phyloP scores from a whole-genome alignment of 73 alveolate species.

The Tetrahymena borealis region DNA sequence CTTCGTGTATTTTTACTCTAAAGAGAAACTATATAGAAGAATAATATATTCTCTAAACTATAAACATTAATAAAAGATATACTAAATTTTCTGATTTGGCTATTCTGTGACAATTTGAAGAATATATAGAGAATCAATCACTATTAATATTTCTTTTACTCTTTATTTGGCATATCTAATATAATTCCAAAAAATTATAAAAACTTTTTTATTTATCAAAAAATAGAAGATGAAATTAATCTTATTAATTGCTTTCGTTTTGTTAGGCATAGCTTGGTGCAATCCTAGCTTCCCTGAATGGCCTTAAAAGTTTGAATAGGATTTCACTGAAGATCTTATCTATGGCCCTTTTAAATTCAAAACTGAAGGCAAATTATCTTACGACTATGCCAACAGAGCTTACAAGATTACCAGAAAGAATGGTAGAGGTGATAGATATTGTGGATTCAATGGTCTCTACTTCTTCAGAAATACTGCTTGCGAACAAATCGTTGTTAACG shows the following conservation, averaged over 20 bases:
- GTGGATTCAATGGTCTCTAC: constrained; percentile 46
- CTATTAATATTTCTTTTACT: too few relatives aligned
- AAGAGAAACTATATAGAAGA: too few relatives aligned
- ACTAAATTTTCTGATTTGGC: too few relatives aligned
- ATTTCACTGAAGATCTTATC: constrained; percentile 34
- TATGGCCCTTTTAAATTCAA: neutral
- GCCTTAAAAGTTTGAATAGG: constrained; percentile 32
- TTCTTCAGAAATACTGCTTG: constrained; percentile 39
- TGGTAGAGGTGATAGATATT: constrained; percentile 52
- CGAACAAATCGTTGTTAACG: constrained; percentile 31
- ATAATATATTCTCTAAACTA: too few relatives aligned
- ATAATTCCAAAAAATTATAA: too few relatives aligned
- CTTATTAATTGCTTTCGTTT: neutral
- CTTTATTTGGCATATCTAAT: too few relatives aligned
- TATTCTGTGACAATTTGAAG: too few relatives aligned
- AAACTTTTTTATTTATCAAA: too few relatives aligned
- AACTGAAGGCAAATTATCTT: constrained; percentile 32
- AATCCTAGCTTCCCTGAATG: constrained; percentile 20
- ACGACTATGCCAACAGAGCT: constrained; percentile 22
- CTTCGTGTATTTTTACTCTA: too few relatives aligned
- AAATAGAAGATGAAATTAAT: neutral
- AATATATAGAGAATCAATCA: too few relatives aligned
- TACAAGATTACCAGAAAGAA: constrained; percentile 42
- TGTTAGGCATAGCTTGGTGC: neutral
- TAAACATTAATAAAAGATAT: too few relatives aligned